Evolutionary conservation across 352 stramenopile species (phyloP).

Genomic region (Pythium apleroticum): DNA sequence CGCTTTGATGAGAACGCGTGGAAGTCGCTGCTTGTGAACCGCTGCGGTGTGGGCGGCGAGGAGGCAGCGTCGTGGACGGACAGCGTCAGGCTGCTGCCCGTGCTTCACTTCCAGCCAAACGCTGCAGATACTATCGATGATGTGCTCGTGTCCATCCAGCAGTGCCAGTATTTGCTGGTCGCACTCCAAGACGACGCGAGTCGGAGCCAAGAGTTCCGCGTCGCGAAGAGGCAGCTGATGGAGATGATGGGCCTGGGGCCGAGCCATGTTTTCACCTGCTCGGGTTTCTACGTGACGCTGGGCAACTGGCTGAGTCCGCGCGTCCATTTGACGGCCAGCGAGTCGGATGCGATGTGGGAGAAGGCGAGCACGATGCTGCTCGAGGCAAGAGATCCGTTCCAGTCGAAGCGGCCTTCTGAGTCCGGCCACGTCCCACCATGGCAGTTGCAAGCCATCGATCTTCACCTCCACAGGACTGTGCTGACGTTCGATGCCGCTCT

Average conservation of each 20-base stretch:
- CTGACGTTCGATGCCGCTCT: slow-evolving; percentile 11
- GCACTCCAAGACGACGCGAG: slow-evolving; percentile 1
- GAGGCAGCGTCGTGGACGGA: slow-evolving; percentile 33
- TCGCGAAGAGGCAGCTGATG: not conserved
- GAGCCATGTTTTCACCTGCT: not conserved
- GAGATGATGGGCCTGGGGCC: not conserved
- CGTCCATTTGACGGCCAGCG: not conserved
- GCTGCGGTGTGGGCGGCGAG: slow-evolving; percentile 31
- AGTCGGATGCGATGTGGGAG: slow-evolving; percentile 10
- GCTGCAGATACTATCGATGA: not conserved
- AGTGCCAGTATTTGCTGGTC: slow-evolving; percentile 12
- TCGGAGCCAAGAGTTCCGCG: not conserved
- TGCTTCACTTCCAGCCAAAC: slow-evolving; percentile 30
- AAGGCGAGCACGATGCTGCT: not conserved
- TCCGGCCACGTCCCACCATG: not conserved
- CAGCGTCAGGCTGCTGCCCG: slow-evolving; percentile 22
- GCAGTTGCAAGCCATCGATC: slow-evolving; percentile 8
- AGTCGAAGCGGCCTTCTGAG: not conserved
- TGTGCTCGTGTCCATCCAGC: not conserved
- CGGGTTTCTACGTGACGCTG: slow-evolving; percentile 5
- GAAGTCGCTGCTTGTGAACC: slow-evolving; percentile 34
- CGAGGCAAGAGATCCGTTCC: not conserved
- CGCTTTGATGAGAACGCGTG: slow-evolving; percentile 34
- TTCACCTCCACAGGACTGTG: slow-evolving; percentile 10
- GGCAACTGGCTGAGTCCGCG: slow-evolving; percentile 14